Conservation (phyloP, 208 protist species). For the Trypanosoma conorhini region DNA sequence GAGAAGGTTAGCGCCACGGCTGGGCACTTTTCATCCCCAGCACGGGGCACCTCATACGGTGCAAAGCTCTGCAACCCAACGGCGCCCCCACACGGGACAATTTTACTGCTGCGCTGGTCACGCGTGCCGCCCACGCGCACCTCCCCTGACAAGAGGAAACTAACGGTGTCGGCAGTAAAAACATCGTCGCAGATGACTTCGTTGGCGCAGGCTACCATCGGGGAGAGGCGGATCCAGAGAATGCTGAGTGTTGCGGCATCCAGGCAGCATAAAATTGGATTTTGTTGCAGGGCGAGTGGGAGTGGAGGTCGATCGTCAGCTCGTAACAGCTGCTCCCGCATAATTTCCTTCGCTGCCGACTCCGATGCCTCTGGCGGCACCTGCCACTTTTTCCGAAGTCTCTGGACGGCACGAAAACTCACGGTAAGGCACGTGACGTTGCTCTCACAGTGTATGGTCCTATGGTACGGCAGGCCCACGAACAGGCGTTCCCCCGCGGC, state of each 20-base stretch:
- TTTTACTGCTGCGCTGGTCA: neutral
- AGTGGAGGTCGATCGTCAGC: conserved; percentile 34
- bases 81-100: conserved; percentile 16
- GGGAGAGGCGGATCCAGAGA: conserved; percentile 46
- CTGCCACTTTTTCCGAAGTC: conserved; percentile 20
- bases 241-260: conserved; percentile 29
- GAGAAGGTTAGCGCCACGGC: conserved; percentile 44
- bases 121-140: conserved; percentile 18
- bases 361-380: conserved; percentile 24
- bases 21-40: conserved; percentile 29
- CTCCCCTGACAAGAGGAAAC: conserved; percentile 54
- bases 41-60: conserved; percentile 31
- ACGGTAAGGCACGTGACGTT: conserved; percentile 47
- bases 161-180: conserved; percentile 54
- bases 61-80: conserved; percentile 64
- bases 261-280: conserved; percentile 46
- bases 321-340: conserved; percentile 21
- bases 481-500: conserved; percentile 60
- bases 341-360: conserved; percentile 33
- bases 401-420: conserved; percentile 28
- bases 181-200: conserved; percentile 65
- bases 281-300: conserved; percentile 35
- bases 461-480: conserved; percentile 39
- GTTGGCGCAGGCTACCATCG: conserved; percentile 38
- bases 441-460: conserved; percentile 57